These are phyloP conservation scores for Botryotinia narcissicola DNA, from an alignment of 2,329 filamentous ascomycete genomes.

Conservation along the genomic window DNA sequence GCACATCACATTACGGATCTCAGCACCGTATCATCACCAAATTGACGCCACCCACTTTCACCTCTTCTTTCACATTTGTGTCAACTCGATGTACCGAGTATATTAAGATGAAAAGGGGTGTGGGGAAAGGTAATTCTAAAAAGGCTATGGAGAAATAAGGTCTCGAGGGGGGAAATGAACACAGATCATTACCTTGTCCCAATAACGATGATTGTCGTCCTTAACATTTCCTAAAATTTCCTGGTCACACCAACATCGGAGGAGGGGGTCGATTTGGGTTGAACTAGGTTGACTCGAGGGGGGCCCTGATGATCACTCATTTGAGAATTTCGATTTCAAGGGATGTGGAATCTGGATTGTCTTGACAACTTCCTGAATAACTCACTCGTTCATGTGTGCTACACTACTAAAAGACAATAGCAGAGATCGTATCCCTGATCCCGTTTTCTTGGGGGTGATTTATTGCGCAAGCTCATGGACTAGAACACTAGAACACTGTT, in stretches of 20 bases:
- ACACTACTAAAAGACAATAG: conserved; percentile 7
- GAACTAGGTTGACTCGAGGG: neutral
- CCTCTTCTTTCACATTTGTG: neutral
- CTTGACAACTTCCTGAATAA: conserved; percentile 15
- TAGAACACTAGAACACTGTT: neutral
- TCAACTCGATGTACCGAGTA: conserved; percentile 3
- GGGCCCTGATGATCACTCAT: conserved; percentile 6
- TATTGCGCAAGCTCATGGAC: conserved; percentile 15
- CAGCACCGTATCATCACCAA: conserved; percentile 5
- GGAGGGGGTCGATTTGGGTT: neutral
- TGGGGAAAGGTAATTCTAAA: neutral
- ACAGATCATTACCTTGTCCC: conserved; percentile 7
- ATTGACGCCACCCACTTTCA: neutral
- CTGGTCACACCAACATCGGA: neutral
- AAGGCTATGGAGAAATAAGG: conserved; percentile 1
- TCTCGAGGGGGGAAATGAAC: neutral
- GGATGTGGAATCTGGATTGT: neutral
- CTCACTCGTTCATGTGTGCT: conserved; percentile 3
- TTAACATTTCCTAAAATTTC: neutral
- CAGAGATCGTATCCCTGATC: conserved; percentile 1
- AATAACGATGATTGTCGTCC: conserved; percentile 2
- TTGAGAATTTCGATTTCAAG: neutral
- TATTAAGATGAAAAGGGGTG: neutral
- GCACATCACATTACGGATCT: neutral
- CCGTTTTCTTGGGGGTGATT: neutral